These are phyloP conservation scores for Arachis hypogaea DNA, from an alignment of 306 rosid species.

Conservation along the genomic window DNA sequence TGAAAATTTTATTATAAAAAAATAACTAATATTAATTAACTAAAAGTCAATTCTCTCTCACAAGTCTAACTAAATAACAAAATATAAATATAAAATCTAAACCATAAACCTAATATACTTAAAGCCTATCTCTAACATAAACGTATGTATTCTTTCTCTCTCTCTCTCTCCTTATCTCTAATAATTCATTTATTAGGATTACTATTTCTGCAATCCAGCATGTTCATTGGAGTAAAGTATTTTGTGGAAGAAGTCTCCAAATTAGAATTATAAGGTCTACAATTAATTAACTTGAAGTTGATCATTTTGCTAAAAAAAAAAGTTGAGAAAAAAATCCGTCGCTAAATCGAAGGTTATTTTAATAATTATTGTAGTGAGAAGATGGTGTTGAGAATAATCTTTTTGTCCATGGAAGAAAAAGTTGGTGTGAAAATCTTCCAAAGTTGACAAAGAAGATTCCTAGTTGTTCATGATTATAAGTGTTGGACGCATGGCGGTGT, in stretches of 20 bases:
- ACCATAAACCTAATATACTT: no score
- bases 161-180: constrained; percentile 14
- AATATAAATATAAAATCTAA: no score
- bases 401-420: constrained; percentile 22
- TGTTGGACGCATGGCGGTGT: constrained; percentile 25
- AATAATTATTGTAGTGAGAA: constrained; percentile 20
- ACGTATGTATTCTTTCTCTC: no score
- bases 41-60: no score
- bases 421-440: constrained; percentile 39
- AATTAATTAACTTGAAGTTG: constrained; percentile 8
- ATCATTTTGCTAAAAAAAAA: constrained; percentile 6
- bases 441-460: constrained; percentile 54
- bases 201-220: constrained; percentile 35
- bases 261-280: no score
- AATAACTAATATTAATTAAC: no score
- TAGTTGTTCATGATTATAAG: constrained; percentile 32
- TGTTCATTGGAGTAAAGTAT: constrained; percentile 46
- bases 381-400: constrained; percentile 52
- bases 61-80: no score
- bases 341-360: no score
- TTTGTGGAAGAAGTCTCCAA: no score
- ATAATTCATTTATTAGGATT: constrained; percentile 32
- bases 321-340: no score
- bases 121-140: no score
- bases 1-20: no score